Base-by-base conservation (phyloP, 306 rosid species). In the Trichosanthes cucumerina region DNA sequence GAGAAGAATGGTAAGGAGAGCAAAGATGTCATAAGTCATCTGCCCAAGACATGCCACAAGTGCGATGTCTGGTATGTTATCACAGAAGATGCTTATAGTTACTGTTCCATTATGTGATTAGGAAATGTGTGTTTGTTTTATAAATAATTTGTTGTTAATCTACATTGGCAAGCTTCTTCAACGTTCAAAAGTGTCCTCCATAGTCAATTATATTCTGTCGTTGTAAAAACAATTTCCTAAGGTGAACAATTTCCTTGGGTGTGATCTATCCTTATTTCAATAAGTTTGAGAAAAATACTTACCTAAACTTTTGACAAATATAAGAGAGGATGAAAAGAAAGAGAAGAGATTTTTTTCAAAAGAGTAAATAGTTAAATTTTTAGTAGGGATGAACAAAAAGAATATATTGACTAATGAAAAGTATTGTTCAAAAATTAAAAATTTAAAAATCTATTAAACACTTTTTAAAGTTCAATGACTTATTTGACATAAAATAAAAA, bases 1-100 rank as follows among this genome's bases (percentile, higher is more conserved):
- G 88, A 84, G 46, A 81, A 62, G 66, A 9, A 46, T 46, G 52
- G 15, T 46, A 87, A 79, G n/a, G 86, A 78, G 23, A 60, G 33
- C 14, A 58, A 78, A 5, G 21, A 73, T n/a, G 73, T 3, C 58
- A 46, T 74, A 78, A 63, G 49, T 18, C 68, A 16, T 83, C 68
- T 68, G 28, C 66, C 80, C 12, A 80, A 57, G 70, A 7, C 80
- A 19, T 87, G 91, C 34, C 85, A 79, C 75, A 86, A 81, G 79
- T 88, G 88, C 18, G 79, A 87, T 80, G 83, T 84, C 34, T 88
- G 91, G 88, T 82, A 88, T 78, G 85, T 84, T 74, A 58, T 87
- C 81, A 41, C 59, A 4, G 88, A 81, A 58, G 83, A 88, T 87
- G 65, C 57, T 77, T 85, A 78, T 79, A 18, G 53, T 69, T 80